These are phyloP conservation scores for Uronychia setigera DNA, from an alignment of 73 alveolate species.

Conservation along the genomic window DNA sequence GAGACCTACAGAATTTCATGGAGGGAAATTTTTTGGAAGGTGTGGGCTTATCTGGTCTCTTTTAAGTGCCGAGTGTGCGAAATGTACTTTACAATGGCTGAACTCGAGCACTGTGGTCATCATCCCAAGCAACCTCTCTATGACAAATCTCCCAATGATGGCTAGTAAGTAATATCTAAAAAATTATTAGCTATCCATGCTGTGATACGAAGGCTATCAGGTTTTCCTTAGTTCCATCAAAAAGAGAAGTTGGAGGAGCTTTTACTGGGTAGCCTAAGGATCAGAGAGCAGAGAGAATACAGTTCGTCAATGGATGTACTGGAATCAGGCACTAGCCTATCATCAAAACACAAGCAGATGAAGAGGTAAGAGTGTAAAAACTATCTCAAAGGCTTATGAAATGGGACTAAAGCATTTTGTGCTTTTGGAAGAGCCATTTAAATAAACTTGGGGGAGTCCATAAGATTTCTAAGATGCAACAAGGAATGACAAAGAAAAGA, in stretches of 20 bases:
- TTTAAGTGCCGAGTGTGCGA: conserved; percentile 44
- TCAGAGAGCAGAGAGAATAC: not conserved
- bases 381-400: not conserved
- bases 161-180: not conserved
- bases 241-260: not conserved
- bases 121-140: not conserved
- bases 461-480: not conserved
- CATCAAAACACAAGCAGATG: not conserved
- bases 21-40: conserved; percentile 71
- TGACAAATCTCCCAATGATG: not conserved
- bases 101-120: conserved; percentile 5
- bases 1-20: conserved; percentile 66
- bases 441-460: not conserved
- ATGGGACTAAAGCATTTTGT: conserved; percentile 5
- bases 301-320: not conserved
- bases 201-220: not conserved
- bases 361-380: not conserved
- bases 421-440: conserved; percentile 8
- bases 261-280: no score
- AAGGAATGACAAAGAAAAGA: not conserved
- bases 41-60: conserved; percentile 50
- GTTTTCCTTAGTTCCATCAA: not conserved
- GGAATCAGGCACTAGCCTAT: conserved; percentile 6
- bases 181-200: not conserved
- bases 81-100: not conserved